Evolutionary conservation across 345 rosid species (phyloP), one percentile per base, ranked within the genome.

Genomic region (Gossypium arboreum): DNA sequence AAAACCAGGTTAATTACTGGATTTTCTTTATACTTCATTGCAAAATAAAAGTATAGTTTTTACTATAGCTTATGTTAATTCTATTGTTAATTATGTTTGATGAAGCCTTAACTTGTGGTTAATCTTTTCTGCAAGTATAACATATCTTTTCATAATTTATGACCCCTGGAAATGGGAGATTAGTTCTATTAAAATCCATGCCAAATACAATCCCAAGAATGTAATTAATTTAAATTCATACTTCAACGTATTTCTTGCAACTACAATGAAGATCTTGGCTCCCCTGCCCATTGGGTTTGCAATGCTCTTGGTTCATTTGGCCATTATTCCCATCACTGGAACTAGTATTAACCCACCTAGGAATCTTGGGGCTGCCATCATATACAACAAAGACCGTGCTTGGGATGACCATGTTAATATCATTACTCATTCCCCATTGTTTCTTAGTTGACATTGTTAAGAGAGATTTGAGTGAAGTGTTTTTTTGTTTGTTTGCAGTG

Each of bases 251-350:
- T 55, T 59, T 69, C 22, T 29, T 16, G 34, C 17, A 0, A 20
- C 57, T 50, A 12, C 43, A 16, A 15, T 55, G 78, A 80, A 89
- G 91, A 82, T 89, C 56, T 80, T 89, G 87, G 93, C 91, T 71
- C 93, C 93, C 7, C 93, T 89, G 57, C 93, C 93, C 1, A 89
- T 89, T 62, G 91, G 91, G 25, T 89, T 89, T 72, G 89, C 91
- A 2, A 91, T 89, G 47, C 87, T 87, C 83, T 87, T 87, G 86
- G 93, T 89, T 58, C 91, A 89, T 62, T 77, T 89, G 79, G 93
- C 91, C 45, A 89, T 91, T 55, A 89, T 89, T 50, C 91, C 91
- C 62, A 87, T 89, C 72, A 87, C 91, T 1, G 89, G 89, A 76
- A 89, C 92, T 1, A 91, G 92, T 25, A 89, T 89, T 56, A 89